A percentile compares a stretch with the other conserved stretches of the same genome.
These are phyloP conservation scores for Paulownia fortunei DNA, from an alignment of 257 asterid genomes.

Conservation along the genomic window DNA sequence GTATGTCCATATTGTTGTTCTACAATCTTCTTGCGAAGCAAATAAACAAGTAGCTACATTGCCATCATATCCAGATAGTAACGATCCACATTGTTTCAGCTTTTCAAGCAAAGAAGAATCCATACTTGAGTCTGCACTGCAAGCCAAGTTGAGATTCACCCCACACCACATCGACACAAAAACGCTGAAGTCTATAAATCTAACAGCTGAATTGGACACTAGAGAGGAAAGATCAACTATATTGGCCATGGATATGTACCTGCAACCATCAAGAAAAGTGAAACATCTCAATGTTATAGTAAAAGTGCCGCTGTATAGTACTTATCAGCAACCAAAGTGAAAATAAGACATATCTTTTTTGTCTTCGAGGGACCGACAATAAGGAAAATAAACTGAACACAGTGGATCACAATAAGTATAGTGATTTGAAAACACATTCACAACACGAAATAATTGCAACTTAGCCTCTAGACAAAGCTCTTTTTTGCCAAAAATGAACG, in stretches of 20 bases:
- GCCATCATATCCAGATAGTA: constrained; percentile 67
- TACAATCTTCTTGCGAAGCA: constrained; percentile 79
- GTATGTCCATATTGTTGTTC: constrained; percentile 88
- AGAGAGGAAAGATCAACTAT: constrained; percentile 69
- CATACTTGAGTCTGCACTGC: constrained; percentile 40
- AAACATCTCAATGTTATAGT: constrained; percentile 12
- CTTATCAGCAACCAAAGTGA: not conserved
- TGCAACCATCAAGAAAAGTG: constrained; percentile 40
- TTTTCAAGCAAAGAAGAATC: constrained; percentile 42
- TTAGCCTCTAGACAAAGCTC: not conserved
- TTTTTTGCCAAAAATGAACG: not conserved
- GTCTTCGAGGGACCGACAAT: not conserved
- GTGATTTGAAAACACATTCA: not conserved
- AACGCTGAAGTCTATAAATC: constrained; percentile 72
- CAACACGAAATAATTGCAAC: not conserved
- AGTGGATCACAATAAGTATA: not conserved
- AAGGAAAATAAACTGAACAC: constrained; percentile 6
- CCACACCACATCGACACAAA: constrained; percentile 79
- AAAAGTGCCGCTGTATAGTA: not conserved
- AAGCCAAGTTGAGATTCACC: constrained; percentile 53
- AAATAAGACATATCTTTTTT: not conserved
- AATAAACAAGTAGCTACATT: constrained; percentile 56
- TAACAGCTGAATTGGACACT: constrained; percentile 54
- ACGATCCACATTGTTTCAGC: constrained; percentile 72
- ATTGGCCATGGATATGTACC: constrained; percentile 87